Evolutionary conservation across 73 alveolate genomes (phyloP).

Genomic region (Paramecium primaurelia): DNA sequence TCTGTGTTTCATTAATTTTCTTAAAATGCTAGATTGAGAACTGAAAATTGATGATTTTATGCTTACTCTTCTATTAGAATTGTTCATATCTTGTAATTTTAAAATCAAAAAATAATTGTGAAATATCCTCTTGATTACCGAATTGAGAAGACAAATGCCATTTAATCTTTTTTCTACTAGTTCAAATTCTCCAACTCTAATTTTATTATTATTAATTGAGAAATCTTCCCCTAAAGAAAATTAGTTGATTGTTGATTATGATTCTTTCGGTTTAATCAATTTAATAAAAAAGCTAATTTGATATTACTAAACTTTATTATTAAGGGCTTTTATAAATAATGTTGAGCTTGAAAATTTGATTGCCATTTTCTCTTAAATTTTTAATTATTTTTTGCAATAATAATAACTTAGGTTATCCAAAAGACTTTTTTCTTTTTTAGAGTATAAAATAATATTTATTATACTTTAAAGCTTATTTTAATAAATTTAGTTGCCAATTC

Average conservation of each 20-base stretch:
- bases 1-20: neutral
- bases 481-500: neutral
- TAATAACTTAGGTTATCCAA: neutral
- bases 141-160: neutral
- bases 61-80: neutral
- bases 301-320: neutral
- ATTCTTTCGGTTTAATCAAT: neutral
- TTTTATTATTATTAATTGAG: neutral
- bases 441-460: neutral
- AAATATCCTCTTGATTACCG: neutral
- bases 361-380: neutral
- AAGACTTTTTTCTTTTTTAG: neutral
- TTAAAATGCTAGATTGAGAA: neutral
- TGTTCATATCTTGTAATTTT: neutral
- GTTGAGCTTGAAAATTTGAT: neutral
- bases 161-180: neutral
- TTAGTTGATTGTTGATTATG: neutral
- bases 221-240: neutral
- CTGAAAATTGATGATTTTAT: neutral
- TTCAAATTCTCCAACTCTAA: neutral
- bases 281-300: neutral
- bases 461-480: neutral
- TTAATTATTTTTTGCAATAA: neutral
- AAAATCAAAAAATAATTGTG: neutral
- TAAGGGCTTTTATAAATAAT: neutral